Conservation (phyloP, 1,284 basidiomycete genomes). For the Irpex rosettiformis region DNA sequence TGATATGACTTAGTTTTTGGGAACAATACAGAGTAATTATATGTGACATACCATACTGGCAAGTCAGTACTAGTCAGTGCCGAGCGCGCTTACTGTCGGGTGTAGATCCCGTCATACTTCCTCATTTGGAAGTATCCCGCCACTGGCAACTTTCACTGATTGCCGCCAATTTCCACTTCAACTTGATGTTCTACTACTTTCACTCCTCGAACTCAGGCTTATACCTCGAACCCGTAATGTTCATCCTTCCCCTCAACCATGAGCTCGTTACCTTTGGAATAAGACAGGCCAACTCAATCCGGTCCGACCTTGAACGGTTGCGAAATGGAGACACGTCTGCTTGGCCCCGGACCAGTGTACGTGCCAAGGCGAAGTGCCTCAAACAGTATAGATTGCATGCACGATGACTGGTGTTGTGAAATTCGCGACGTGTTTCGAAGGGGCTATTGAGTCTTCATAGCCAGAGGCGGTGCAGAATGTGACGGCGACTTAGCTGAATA, state of each 20-base stretch:
- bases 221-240: not conserved
- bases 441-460: conserved; percentile 90
- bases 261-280: conserved; percentile 94
- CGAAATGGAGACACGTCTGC: conserved; percentile 78
- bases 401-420: not conserved
- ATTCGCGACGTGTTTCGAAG: conserved; percentile 60
- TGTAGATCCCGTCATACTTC: not conserved
- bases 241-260: conserved; percentile 40
- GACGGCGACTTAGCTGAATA: conserved; percentile 92
- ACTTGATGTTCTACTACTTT: no score
- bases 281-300: conserved; percentile 85
- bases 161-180: not conserved
- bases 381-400: no score
- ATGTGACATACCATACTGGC: no score
- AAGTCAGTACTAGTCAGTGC: no score
- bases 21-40: no score
- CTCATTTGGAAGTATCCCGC: not conserved
- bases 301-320: conserved; percentile 81
- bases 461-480: conserved; percentile 88
- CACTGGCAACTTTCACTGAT: not conserved
- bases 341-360: not conserved
- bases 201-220: no score
- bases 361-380: not conserved
- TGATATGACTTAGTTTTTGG: no score
- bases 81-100: not conserved